A percentile compares a stretch with the other conserved stretches of the same genome.
Evolutionary conservation across 768 basidiomycete genomes (phyloP).

Genomic region (Mycena belliarum): DNA sequence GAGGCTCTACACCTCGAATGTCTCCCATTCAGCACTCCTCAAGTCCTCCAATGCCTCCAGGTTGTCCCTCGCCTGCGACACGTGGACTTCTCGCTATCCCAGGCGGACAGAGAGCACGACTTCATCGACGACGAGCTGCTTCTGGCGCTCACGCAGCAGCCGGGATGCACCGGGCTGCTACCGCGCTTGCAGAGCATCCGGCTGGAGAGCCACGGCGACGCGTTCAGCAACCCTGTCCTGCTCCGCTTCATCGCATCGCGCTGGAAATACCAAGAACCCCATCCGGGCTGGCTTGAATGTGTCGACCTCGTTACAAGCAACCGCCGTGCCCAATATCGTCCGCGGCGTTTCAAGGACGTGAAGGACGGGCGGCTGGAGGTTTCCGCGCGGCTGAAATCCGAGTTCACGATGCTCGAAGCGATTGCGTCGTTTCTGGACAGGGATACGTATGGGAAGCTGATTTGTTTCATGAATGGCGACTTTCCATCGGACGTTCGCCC

Average conservation of each 20-base stretch:
- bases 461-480: slow-evolving; percentile 18
- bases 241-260: slow-evolving; percentile 37
- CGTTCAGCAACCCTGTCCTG: slow-evolving; percentile 27
- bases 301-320: slow-evolving; percentile 34
- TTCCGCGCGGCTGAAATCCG: slow-evolving; percentile 18
- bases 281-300: slow-evolving; percentile 20
- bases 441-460: slow-evolving; percentile 12
- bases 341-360: slow-evolving; percentile 24
- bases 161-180: slow-evolving; percentile 12
- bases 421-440: slow-evolving; percentile 11
- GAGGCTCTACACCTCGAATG: slow-evolving; percentile 36
- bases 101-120: slow-evolving; percentile 34
- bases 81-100: slow-evolving; percentile 37
- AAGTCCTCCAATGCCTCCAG: slow-evolving; percentile 34
- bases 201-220: slow-evolving; percentile 38
- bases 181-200: slow-evolving; percentile 29
- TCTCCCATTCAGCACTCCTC: slow-evolving; percentile 37
- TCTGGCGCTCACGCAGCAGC: slow-evolving; percentile 18
- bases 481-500: slow-evolving; percentile 15
- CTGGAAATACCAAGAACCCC: slow-evolving; percentile 21
- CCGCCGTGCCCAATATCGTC: slow-evolving; percentile 24
- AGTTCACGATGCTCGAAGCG: slow-evolving; percentile 14
- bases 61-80: slow-evolving; percentile 30
- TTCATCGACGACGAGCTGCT: slow-evolving; percentile 40
- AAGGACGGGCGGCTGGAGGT: slow-evolving; percentile 31